Evolutionary conservation across 73 alveolate genomes (phyloP), one percentile per base, ranked within the genome.

Genomic region (Blepharisma stoltei): DNA sequence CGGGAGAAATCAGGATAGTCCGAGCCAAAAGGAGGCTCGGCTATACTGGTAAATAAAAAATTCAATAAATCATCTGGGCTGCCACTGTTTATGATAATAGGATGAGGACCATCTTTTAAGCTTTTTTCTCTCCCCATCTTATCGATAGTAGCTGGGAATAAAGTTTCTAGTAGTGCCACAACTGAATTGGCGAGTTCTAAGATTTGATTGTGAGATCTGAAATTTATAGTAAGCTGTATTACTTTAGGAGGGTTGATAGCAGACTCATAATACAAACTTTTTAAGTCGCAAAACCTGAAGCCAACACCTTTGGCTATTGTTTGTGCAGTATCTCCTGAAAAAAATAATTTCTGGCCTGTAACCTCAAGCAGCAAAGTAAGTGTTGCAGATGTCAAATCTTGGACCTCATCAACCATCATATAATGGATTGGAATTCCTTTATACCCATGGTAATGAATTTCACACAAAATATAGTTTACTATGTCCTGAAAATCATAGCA

Each of bases 241-340:
- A 82, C 88, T 53, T 81, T 66, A 6, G 87, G 82, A 86, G 81
- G 9, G 88, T 76, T 37, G 81, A 73, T 32, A 87, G 88, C 0
- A 90, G 81, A 78, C 23, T 52, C 67, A n/a, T 86, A 88, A 76
- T 82, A 87, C n/a, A 87, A 65, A 21, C 77, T 43, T 69, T 82
- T 81, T 7, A 89, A 75, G 75, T 87, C 91, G 18, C 80, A 67
- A 75, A 86, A 89, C 54, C 89, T 87, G 71, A 87, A 86, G 37
- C 94, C 92, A 20, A 84, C 89, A 7, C 97, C 97, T 87, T 87
- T 86, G 18, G 94, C 92, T 0, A 90, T 90, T n/a, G 94, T 90
- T 54, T 90, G 81, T 21, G 97, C 97, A 1, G 97, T 90, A 75
- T 90, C 97, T 38, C 97, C 97, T 49, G 86, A 71, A 65, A 86